phyloP scores from a whole-genome alignment of 2,329 filamentous ascomycete species.

The Trichoderma breve region DNA sequence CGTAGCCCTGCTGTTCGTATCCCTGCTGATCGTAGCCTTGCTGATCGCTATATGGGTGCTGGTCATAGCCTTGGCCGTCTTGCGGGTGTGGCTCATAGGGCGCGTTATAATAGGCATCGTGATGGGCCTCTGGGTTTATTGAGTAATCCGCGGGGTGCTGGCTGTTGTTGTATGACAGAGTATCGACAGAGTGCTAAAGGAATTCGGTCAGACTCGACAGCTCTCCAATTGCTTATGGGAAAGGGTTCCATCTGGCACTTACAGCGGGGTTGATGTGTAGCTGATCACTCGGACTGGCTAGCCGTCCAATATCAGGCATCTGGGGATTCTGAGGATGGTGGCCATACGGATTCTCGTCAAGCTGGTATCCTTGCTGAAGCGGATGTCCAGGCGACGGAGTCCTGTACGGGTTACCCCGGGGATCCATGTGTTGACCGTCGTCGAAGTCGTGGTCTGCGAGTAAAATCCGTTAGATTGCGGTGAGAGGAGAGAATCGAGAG shows the following conservation, averaged over 20 bases:
- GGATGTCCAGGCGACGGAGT: conserved; percentile 77
- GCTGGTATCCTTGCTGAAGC: conserved; percentile 71
- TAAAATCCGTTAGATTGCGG: conserved; percentile 19
- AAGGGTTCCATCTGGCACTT: conserved; percentile 38
- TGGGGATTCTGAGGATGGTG: conserved; percentile 38
- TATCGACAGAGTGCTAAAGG: conserved; percentile 52
- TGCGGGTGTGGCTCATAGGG: conserved; percentile 69
- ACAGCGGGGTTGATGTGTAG: conserved; percentile 83
- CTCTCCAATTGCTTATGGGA: neutral
- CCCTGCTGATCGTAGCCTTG: conserved; percentile 36
- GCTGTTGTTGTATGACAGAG: conserved; percentile 48
- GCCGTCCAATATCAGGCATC: conserved; percentile 38
- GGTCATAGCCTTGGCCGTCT: conserved; percentile 36
- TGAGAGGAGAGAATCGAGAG: neutral
- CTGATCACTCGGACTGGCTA: conserved; percentile 67
- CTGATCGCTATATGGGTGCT: conserved; percentile 13
- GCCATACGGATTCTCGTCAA: conserved; percentile 73
- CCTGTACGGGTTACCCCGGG: conserved; percentile 50
- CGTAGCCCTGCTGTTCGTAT: conserved; percentile 55
- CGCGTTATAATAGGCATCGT: conserved; percentile 81
- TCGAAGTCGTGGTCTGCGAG: conserved; percentile 58
- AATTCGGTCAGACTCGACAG: neutral
- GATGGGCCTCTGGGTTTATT: conserved; percentile 79
- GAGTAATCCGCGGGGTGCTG: conserved; percentile 64
- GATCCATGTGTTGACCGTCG: conserved; percentile 56